Evolutionary conservation across 2,329 filamentous ascomycete genomes (phyloP), one percentile per base, ranked within the genome.

Genomic region (Xylariaceae sp.): DNA sequence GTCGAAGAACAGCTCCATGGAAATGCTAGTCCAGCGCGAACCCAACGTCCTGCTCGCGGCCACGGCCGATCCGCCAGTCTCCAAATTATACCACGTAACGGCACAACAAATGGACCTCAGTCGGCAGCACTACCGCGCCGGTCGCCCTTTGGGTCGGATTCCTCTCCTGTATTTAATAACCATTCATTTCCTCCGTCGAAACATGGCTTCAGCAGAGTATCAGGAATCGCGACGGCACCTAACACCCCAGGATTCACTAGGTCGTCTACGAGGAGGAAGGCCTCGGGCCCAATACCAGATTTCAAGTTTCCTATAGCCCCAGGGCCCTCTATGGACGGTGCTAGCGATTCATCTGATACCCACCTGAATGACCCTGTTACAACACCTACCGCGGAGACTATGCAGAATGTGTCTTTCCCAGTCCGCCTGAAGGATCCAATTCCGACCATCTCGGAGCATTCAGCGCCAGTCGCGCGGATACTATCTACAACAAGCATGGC

Each of bases 31-130:
- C 66, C 74, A 1, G 57, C 66, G 26, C 72, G 75, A 61, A 72
- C 79, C 16, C 74, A 79, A 45, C 79, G 83, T 46, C 81, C 83
- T 16, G 68, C 67, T 15, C 84, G 84, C 63, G 83, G 86, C 4
- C 92, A 96, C 76, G 84, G 80, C 41, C 82, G 92, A 46, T 91
- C 91, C 30, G 84, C 90, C 20, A 96, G 92, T 75, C 74, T 96
- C 55, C 92, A 96, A 70, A 87, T 93, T 61, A 69, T 84, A 58
- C 77, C 85, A 40, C 78, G 78, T 57, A 58, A 67, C n/a, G 61
- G 63, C 66, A 59, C 72, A 67, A 65, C 74, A 72, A 81, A 69
- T 63, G 77, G 72, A 43, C 76, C 72, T 55, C 70, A 73, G 23
- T 76, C 74, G 23, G 73, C 74, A 63, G 58, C 66, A 59, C 62